Evolutionary conservation across 331 rosid genomes (phyloP).

Genomic region (Phaseolus coccineus): DNA sequence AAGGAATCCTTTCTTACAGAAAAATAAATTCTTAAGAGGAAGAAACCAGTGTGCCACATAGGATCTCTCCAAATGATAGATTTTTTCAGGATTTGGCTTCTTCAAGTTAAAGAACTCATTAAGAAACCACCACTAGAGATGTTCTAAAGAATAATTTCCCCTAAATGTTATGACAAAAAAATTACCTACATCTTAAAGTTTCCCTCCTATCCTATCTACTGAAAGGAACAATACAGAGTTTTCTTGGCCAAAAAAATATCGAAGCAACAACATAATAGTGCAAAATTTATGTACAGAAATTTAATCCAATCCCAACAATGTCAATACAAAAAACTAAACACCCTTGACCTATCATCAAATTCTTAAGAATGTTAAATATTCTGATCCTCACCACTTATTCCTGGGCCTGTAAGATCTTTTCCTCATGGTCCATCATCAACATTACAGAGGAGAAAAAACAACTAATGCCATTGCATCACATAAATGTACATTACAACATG

Average conservation of each 20-base stretch:
- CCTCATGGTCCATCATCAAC: not conserved
- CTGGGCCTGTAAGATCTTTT: not conserved
- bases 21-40: too few species aligned
- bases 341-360: not conserved
- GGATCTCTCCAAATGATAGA: too few species aligned
- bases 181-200: constrained; percentile 3
- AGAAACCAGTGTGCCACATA: too few species aligned
- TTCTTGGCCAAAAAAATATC: constrained; percentile 10
- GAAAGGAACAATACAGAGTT: not conserved
- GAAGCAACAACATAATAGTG: not conserved
- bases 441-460: not conserved
- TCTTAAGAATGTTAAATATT: not conserved
- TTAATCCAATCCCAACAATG: not conserved
- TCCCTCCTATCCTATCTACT: not conserved
- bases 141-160: not conserved
- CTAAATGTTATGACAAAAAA: not conserved
- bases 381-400: not conserved
- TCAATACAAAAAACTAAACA: not conserved
- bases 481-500: constrained; percentile 13
- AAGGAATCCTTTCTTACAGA: too few species aligned
- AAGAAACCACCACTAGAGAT: too few species aligned
- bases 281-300: not conserved
- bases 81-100: too few species aligned
- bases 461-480: constrained; percentile 13
- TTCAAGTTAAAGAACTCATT: too few species aligned